These are phyloP conservation scores for Hanseniaspora thailandica DNA, from an alignment of 805 yeast genomes.

Conservation along the genomic window DNA sequence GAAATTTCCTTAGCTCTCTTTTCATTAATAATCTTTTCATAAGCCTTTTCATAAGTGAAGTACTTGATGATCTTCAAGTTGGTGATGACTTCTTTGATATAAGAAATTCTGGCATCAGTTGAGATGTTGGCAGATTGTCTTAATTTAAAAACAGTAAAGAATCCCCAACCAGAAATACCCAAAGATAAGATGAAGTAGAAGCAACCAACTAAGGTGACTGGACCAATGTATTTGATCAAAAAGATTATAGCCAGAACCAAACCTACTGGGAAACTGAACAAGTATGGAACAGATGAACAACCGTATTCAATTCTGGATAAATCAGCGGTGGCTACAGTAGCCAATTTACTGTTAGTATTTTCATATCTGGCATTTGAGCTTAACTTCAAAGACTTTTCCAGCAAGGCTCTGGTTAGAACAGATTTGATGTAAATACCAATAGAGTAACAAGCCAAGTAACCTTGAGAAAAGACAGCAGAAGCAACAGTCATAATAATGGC, in stretches of 20 bases:
- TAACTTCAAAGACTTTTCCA: constrained; percentile 55
- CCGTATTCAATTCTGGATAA: constrained; percentile 70
- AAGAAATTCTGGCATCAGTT: constrained; percentile 68
- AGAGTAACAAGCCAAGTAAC: constrained; percentile 48
- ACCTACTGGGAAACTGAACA: constrained; percentile 53
- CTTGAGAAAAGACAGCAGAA: constrained; percentile 47
- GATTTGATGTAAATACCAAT: constrained; percentile 65
- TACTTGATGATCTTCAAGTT: constrained; percentile 74
- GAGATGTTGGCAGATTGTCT: constrained; percentile 47
- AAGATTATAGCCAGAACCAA: constrained; percentile 52
- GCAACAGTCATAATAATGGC: constrained; percentile 41
- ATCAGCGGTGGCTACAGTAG: constrained; percentile 73
- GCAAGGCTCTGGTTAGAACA: constrained; percentile 54
- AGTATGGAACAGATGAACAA: constrained; percentile 52
- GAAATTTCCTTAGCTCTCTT: constrained; percentile 53
- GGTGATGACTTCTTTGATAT: constrained; percentile 66
- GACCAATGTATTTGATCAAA: constrained; percentile 58
- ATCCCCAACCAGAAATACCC: constrained; percentile 33
- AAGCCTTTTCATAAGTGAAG: constrained; percentile 87
- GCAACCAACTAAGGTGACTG: constrained; percentile 58
- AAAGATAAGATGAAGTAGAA: constrained; percentile 40
- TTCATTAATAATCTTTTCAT: constrained; percentile 41
- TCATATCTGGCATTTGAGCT: constrained; percentile 45
- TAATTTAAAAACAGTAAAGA: constrained; percentile 41
- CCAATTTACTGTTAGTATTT: constrained; percentile 58